phyloP scores from a whole-genome alignment of 345 rosid genomes.

The Conringia planisiliqua region DNA sequence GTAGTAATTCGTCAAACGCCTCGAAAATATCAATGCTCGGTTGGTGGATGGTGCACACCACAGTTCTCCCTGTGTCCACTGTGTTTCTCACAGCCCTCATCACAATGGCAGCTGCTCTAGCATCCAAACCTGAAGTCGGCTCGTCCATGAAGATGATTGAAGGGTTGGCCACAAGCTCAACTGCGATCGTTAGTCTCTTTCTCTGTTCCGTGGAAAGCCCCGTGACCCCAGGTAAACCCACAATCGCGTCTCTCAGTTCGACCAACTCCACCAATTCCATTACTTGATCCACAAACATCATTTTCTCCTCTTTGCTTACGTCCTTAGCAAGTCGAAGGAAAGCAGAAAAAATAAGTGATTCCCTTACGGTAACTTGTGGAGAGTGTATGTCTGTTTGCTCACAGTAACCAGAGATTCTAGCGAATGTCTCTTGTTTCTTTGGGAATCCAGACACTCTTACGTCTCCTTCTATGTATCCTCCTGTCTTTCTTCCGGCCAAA shows the following conservation, averaged over 20 bases:
- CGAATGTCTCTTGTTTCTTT: conserved; percentile 86
- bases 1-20: conserved; percentile 74
- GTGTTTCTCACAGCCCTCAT: conserved; percentile 93
- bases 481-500: conserved; percentile 87
- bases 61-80: conserved; percentile 80
- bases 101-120: conserved; percentile 86
- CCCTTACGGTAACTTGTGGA: conserved; percentile 79
- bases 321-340: conserved; percentile 76
- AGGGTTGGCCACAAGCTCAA: conserved; percentile 85
- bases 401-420: conserved; percentile 89
- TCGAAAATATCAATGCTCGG: conserved; percentile 86
- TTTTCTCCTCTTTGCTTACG: conserved; percentile 69
- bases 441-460: conserved; percentile 77
- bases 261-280: conserved; percentile 62
- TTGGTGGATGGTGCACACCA: conserved; percentile 83
- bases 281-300: conserved; percentile 71
- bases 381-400: conserved; percentile 90
- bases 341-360: conserved; percentile 84
- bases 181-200: conserved; percentile 78
- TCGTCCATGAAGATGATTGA: conserved; percentile 92
- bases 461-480: conserved; percentile 86
- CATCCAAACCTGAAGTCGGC: conserved; percentile 90
- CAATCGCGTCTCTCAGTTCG: conserved; percentile 53
- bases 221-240: conserved; percentile 70
- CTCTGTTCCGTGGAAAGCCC: conserved; percentile 87